These are phyloP conservation scores for Blastocladiella emersonii DNA, from an alignment of 371 early-diverging fungal species.

Conservation along the genomic window DNA sequence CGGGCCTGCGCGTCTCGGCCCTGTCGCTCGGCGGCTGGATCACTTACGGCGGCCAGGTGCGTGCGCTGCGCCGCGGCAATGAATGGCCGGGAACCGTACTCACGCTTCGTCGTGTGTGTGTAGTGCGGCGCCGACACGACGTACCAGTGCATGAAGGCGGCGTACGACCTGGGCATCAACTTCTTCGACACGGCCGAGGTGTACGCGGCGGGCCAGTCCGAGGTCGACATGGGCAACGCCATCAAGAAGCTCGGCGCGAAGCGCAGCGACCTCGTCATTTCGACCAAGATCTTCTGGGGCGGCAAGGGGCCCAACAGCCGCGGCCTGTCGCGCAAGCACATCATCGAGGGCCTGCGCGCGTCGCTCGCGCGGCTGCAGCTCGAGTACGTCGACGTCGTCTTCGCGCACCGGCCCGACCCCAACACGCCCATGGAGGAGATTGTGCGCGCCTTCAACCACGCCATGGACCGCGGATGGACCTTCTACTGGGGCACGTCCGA, in stretches of 20 bases:
- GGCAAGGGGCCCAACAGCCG: constrained; percentile 65
- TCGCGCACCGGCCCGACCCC: constrained; percentile 61
- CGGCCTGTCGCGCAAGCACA: constrained; percentile 72
- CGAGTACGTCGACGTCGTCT: constrained; percentile 67
- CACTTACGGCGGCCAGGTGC: constrained; percentile 24
- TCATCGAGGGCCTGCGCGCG: constrained; percentile 65
- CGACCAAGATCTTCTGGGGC: constrained; percentile 76
- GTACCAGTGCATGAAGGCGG: constrained; percentile 50
- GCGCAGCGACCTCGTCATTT: constrained; percentile 59
- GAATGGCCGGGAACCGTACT: background rate
- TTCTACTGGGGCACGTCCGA: constrained; percentile 68
- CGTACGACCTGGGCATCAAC: constrained; percentile 62
- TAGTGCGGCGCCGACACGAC: constrained; percentile 37
- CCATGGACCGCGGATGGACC: constrained; percentile 67
- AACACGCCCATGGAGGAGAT: constrained; percentile 67
- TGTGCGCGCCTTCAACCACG: constrained; percentile 72
- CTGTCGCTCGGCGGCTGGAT: constrained; percentile 37
- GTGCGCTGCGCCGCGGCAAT: constrained; percentile 3
- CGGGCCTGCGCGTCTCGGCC: constrained; percentile 61
- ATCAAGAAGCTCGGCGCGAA: constrained; percentile 51
- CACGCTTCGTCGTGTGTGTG: background rate
- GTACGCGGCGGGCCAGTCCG: constrained; percentile 60
- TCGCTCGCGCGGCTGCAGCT: constrained; percentile 56
- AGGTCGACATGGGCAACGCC: constrained; percentile 61
- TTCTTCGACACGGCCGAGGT: constrained; percentile 72